Evolutionary conservation across 2,329 filamentous ascomycete genomes (phyloP).

Genomic region (Colletotrichum chlorophyti): DNA sequence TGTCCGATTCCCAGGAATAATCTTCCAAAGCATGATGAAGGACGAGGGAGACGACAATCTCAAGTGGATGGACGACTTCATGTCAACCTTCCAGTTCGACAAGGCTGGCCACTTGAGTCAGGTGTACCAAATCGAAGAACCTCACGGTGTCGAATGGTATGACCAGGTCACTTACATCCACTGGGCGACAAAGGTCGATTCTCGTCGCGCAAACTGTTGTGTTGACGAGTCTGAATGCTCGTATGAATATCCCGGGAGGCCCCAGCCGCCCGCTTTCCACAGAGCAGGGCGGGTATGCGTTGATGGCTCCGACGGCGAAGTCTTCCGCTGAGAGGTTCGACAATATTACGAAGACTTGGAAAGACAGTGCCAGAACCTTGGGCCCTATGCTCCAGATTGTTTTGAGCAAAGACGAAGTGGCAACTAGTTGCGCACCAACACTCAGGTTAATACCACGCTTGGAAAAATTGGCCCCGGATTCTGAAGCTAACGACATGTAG

Average conservation of each 20-base stretch:
- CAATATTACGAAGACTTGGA: background rate
- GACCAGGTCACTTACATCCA: slow-evolving; percentile 22
- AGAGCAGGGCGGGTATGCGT: background rate
- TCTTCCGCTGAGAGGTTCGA: too few species aligned
- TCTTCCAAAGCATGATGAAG: slow-evolving; percentile 16
- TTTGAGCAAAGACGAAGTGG: too few species aligned
- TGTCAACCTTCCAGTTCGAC: slow-evolving; percentile 19
- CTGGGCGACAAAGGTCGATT: slow-evolving; percentile 17
- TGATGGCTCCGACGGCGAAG: background rate
- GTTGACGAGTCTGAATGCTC: slow-evolving; percentile 23
- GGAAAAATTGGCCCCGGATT: too few species aligned
- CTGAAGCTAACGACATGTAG: too few species aligned
- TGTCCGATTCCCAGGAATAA: slow-evolving; percentile 1
- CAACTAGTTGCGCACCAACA: too few species aligned
- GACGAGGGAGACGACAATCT: background rate
- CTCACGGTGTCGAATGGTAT: slow-evolving; percentile 17
- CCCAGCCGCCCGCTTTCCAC: background rate
- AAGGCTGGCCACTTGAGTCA: slow-evolving; percentile 14
- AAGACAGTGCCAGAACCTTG: too few species aligned
- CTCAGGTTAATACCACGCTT: too few species aligned
- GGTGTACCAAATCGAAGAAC: slow-evolving; percentile 5
- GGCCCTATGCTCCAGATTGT: too few species aligned
- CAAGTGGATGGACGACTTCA: slow-evolving; percentile 14
- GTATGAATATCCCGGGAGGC: slow-evolving; percentile 24
- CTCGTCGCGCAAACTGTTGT: background rate